Evolutionary conservation across 2,329 filamentous ascomycete species (phyloP).

Genomic region (Elsinoe perseae): DNA sequence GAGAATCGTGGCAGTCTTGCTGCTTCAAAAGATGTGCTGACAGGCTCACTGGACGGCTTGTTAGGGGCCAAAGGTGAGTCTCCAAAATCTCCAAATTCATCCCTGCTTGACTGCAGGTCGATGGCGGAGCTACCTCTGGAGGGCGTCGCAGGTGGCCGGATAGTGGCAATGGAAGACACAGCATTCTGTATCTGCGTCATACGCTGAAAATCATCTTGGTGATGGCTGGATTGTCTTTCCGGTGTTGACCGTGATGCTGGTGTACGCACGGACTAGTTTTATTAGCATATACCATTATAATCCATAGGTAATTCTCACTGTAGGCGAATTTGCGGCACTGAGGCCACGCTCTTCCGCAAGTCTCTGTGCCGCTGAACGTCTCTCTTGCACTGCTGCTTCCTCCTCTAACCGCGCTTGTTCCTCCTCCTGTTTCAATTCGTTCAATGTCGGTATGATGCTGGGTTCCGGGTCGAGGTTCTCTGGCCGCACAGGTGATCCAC

Average conservation of each 20-base stretch:
- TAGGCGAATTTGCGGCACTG: background rate
- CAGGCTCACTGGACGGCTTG: background rate
- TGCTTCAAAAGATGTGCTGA: conserved; percentile 5
- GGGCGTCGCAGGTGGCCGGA: background rate
- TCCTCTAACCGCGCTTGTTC: conserved; percentile 47
- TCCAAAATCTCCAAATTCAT: conserved; percentile 5
- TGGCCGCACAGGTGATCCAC: conserved; percentile 11
- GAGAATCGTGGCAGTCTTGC: conserved; percentile 13
- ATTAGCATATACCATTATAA: background rate
- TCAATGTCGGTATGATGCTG: conserved; percentile 39
- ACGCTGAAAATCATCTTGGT: background rate
- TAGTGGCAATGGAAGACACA: background rate
- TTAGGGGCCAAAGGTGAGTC: background rate
- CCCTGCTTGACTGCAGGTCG: background rate
- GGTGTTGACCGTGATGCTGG: background rate
- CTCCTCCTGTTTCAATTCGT: conserved; percentile 52
- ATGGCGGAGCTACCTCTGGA: background rate
- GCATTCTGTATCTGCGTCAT: background rate
- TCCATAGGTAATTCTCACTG: background rate
- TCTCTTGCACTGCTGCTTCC: conserved; percentile 47
- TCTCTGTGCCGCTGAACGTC: conserved; percentile 47
- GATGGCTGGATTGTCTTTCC: conserved; percentile 1
- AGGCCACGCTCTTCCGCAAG: conserved; percentile 50
- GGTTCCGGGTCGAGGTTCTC: conserved; percentile 17
- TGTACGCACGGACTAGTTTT: background rate